Base-by-base conservation (phyloP, 2,329 filamentous ascomycete species). In the Eutypella sp. region DNA sequence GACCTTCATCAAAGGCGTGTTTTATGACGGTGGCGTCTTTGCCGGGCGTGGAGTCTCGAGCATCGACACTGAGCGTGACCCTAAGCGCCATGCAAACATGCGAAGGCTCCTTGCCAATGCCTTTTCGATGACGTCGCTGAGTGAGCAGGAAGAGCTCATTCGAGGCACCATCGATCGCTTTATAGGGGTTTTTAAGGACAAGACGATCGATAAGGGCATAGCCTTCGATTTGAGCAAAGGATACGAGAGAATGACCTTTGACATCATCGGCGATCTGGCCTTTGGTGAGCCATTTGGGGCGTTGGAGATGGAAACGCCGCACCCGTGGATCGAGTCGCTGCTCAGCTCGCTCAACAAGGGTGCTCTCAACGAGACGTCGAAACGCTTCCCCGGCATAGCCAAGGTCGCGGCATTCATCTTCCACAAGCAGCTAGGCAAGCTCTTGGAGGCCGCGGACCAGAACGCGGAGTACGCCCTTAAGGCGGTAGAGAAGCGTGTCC, bases 81-180 rank as follows among this genome's bases (percentile, higher is more conserved):
- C 50, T 6, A 40, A 33, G 3, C 40, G 40, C 1, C 56, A 58
- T 41, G 38, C 16, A 1, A 39, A 46, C 13, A 53, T 55, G 45
- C 45, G 46, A 15, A 51, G 46, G 37, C 29, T 52, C 3, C 40
- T 57, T 8, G 41, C 47, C 5, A 48, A 46, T 10, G 52, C 49
- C 4, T 57, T 57, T 38, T 48, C 11, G 36, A 48, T 2, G 36
- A 45, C n/a, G 39, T 43, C 46, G 3, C 45, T 55, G 11, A 10
- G 36, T 1, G 52, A 55, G 34, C 54, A 55, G 42, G 52, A 57
- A 33, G 34, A 16, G 2, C 41, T 57, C 5, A 41, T 58, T 7
- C 33, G 41, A 2, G 39, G 41, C 13, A 47, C 47, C 24, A 42
- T 55, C 10, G 47, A 58, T 33, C 18, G 37, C 5, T 51, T 61